Conservation (phyloP, 164 flowering plant species). For the Nymphaea thermarum region DNA sequence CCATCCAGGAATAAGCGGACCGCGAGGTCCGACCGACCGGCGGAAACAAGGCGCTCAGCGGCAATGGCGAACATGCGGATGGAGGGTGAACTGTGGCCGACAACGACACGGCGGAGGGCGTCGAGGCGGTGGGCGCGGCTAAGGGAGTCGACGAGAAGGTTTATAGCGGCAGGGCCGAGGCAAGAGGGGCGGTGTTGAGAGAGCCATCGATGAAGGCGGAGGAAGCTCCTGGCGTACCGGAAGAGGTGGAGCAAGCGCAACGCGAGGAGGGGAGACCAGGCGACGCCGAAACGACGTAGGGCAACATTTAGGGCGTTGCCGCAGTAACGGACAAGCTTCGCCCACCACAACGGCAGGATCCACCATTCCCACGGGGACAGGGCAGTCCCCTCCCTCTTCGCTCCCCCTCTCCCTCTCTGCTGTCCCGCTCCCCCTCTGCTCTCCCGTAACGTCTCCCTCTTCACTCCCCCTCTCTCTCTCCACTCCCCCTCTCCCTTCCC, state of each 20-base stretch:
- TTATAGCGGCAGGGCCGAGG: constrained; percentile 52
- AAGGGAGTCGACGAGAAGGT: constrained; percentile 72
- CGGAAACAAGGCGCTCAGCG: constrained; percentile 46
- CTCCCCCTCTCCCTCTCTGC: too few relatives aligned
- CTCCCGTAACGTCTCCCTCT: too few relatives aligned
- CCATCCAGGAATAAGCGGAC: constrained; percentile 58
- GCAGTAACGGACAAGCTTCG: too few relatives aligned
- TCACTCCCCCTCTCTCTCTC: too few relatives aligned
- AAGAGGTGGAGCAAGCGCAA: constrained; percentile 50
- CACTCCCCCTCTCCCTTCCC: too few relatives aligned
- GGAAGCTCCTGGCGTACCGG: constrained; percentile 89
- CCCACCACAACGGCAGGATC: too few relatives aligned
- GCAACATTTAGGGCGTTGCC: too few relatives aligned
- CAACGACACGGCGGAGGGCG: constrained; percentile 42
- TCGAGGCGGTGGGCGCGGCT: constrained; percentile 60
- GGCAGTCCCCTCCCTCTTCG: too few relatives aligned
- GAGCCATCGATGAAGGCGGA: constrained; percentile 50
- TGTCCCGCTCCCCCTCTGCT: too few relatives aligned
- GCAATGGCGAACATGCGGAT: constrained; percentile 68
- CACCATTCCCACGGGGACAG: too few relatives aligned
- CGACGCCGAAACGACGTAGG: constrained; percentile 1
- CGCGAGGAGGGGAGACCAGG: constrained; percentile 54
- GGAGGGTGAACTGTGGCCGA: constrained; percentile 55
- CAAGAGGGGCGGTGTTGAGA: constrained; percentile 26
- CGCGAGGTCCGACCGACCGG: constrained; percentile 67